phyloP scores from a whole-genome alignment of 768 basidiomycete genomes.

The Leccinellum rugosiceps region DNA sequence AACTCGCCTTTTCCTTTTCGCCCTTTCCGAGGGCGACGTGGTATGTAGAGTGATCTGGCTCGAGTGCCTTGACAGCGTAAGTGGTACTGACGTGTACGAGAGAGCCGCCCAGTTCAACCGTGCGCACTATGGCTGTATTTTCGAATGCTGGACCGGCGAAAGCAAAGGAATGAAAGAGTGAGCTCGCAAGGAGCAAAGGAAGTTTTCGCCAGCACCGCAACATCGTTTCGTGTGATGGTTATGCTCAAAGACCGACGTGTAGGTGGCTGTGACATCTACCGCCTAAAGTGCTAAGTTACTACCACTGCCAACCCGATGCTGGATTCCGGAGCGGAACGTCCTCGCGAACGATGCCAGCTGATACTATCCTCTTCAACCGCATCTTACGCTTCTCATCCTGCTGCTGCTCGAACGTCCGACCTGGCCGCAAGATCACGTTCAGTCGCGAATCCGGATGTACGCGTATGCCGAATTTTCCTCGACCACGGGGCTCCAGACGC shows the following conservation, averaged over 20 bases:
- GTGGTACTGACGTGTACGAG: constrained; percentile 87
- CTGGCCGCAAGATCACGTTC: constrained; percentile 75
- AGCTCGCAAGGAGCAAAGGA: constrained; percentile 42
- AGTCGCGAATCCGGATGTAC: constrained; percentile 73
- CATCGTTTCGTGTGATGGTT: constrained; percentile 39
- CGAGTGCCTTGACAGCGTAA: constrained; percentile 75
- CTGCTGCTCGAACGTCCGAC: constrained; percentile 70
- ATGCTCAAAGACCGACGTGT: constrained; percentile 20
- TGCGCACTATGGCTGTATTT: constrained; percentile 86
- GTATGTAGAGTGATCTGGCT: constrained; percentile 58
- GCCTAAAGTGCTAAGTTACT: constrained; percentile 5
- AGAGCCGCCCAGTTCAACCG: constrained; percentile 86
- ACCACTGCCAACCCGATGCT: constrained; percentile 77
- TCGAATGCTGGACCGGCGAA: constrained; percentile 61
- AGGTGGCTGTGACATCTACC: constrained; percentile 18
- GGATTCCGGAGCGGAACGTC: constrained; percentile 76
- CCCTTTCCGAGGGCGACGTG: constrained; percentile 61
- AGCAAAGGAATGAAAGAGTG: constrained; percentile 40
- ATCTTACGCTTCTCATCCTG: constrained; percentile 59
- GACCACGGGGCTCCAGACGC: constrained; percentile 77
- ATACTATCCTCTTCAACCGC: constrained; percentile 74
- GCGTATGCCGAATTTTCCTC: constrained; percentile 76
- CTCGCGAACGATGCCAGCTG: constrained; percentile 76
- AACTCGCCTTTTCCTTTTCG: constrained; percentile 68
- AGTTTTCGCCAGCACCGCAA: constrained; percentile 43